Conservation (phyloP, 1,284 basidiomycete species). For the Apiotrichum laibachii region DNA sequence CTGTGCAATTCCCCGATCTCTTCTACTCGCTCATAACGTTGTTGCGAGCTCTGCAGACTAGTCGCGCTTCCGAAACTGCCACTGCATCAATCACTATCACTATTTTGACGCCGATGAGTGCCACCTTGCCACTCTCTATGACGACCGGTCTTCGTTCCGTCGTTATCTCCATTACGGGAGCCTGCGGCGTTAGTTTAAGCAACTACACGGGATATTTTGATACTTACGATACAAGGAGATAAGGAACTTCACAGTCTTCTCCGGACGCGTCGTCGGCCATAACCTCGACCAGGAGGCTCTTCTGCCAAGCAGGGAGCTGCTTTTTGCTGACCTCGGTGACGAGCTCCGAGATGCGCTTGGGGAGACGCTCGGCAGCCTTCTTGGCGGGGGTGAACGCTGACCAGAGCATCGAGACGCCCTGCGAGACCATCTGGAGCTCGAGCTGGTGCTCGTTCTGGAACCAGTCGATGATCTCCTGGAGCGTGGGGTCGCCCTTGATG, state of each 20-base stretch:
- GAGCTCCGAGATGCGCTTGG: conserved; percentile 84
- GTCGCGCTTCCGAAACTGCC: too few relatives aligned
- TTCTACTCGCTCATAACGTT: too few relatives aligned
- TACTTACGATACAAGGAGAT: conserved; percentile 11
- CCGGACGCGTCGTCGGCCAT: conserved; percentile 88
- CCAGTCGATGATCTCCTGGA: conserved; percentile 79
- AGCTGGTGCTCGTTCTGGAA: conserved; percentile 84
- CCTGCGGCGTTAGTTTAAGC: too few relatives aligned
- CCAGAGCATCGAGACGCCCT: conserved; percentile 97
- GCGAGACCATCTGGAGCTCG: conserved; percentile 91
- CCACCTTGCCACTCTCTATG: too few relatives aligned
- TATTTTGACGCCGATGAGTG: too few relatives aligned
- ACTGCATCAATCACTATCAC: too few relatives aligned
- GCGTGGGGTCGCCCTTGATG: conserved; percentile 82
- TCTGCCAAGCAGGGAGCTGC: conserved; percentile 72
- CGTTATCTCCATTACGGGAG: too few relatives aligned
- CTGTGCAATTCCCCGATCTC: too few relatives aligned
- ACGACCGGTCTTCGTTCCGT: too few relatives aligned
- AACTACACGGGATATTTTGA: too few relatives aligned
- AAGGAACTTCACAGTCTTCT: conserved; percentile 58
- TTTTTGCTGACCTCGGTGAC: conserved; percentile 95
- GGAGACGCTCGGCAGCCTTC: conserved; percentile 84
- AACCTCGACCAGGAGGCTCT: conserved; percentile 85
- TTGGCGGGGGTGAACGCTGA: conserved; percentile 86
- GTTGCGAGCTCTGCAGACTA: too few relatives aligned